These are phyloP conservation scores for Ophiostoma populinum DNA, from an alignment of 2,329 filamentous ascomycete species.

Conservation along the genomic window DNA sequence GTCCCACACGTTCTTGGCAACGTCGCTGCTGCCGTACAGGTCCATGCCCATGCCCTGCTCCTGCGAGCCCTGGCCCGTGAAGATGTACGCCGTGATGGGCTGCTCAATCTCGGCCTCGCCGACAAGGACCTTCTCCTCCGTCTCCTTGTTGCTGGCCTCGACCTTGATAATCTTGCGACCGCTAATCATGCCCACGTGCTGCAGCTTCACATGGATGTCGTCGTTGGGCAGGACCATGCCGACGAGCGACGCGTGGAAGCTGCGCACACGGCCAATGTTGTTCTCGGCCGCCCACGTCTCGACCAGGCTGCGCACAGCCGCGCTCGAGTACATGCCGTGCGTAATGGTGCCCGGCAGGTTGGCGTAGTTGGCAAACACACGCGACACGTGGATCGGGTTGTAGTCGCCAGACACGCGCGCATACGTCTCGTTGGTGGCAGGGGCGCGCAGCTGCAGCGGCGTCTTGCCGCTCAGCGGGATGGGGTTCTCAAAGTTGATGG, in stretches of 20 bases:
- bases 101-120: constrained; percentile 97
- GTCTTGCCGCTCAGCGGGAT: constrained; percentile 91
- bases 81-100: constrained; percentile 90
- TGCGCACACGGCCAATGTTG: constrained; percentile 89
- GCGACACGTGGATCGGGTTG: constrained; percentile 97
- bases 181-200: constrained; percentile 94
- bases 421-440: constrained; percentile 93
- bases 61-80: constrained; percentile 95
- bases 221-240: constrained; percentile 98
- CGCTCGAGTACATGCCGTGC: constrained; percentile 98
- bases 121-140: constrained; percentile 86
- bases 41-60: constrained; percentile 99
- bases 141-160: constrained; percentile 87
- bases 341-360: constrained; percentile 94
- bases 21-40: constrained; percentile 78
- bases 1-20: constrained; percentile 96
- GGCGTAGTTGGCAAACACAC: constrained; percentile 90
- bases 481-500: constrained; percentile 90
- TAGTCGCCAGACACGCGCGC: constrained; percentile 95
- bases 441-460: constrained; percentile 73
- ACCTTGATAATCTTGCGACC: constrained; percentile 99
- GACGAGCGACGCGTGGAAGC: constrained; percentile 92
- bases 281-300: constrained; percentile 99
- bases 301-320: constrained; percentile 83
- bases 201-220: constrained; percentile 81